These are phyloP conservation scores for Trichoderma hamatum DNA, from an alignment of 2,329 filamentous ascomycete species.

Conservation along the genomic window DNA sequence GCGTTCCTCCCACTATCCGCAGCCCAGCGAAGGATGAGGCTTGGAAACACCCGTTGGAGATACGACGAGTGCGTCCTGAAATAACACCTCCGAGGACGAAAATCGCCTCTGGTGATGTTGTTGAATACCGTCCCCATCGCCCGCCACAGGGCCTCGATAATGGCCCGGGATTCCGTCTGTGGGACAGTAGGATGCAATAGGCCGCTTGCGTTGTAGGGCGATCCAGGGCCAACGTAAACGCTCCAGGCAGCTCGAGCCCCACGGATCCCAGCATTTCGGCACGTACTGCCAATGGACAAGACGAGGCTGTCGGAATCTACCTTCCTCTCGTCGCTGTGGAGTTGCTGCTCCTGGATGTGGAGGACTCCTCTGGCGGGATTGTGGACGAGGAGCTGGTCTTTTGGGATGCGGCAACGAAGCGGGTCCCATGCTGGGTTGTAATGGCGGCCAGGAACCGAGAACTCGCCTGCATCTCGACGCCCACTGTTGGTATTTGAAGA, in stretches of 20 bases:
- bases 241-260: conserved; percentile 33
- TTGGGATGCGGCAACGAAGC: background rate
- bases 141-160: conserved; percentile 3
- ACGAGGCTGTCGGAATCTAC: conserved; percentile 25
- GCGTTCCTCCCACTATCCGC: background rate
- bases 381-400: background rate
- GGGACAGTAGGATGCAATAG: background rate
- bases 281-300: conserved; percentile 34
- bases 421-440: background rate
- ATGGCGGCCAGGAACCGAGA: background rate
- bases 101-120: background rate
- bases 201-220: conserved; percentile 30
- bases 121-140: background rate
- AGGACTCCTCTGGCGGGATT: background rate
- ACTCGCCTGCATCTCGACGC: background rate
- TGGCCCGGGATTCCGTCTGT: background rate
- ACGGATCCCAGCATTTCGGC: conserved; percentile 31
- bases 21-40: background rate
- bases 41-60: background rate
- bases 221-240: conserved; percentile 35
- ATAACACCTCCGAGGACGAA: background rate
- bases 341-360: background rate
- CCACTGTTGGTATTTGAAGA: background rate
- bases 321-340: background rate
- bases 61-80: conserved; percentile 7